phyloP scores from a whole-genome alignment of 345 rosid species.

The Heritiera littoralis region DNA sequence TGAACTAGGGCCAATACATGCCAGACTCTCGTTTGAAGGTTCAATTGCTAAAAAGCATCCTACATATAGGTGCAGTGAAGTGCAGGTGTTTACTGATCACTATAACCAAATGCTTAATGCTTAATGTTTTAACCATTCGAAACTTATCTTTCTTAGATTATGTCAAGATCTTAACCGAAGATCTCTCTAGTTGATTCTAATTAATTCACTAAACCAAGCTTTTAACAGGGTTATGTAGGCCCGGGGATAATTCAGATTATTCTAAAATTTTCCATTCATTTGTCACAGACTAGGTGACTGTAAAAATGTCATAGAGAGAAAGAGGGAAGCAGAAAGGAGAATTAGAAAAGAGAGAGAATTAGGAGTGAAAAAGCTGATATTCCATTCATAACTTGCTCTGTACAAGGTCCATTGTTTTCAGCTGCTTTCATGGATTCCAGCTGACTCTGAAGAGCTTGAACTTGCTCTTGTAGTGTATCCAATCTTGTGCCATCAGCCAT shows the following conservation, averaged over 20 bases:
- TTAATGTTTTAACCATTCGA: not conserved
- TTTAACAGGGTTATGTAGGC: not conserved
- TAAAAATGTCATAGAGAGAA: too few relatives aligned
- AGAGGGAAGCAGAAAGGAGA: too few relatives aligned
- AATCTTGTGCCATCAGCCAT: too few relatives aligned
- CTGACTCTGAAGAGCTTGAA: too few relatives aligned
- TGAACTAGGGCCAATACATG: constrained; percentile 74
- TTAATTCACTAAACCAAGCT: not conserved
- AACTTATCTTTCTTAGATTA: not conserved
- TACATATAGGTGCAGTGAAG: constrained; percentile 76
- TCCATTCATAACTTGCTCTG: too few relatives aligned
- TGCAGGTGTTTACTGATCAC: constrained; percentile 58
- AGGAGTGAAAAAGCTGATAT: too few relatives aligned
- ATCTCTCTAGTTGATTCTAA: not conserved
- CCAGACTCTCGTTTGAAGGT: constrained; percentile 57
- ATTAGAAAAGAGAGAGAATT: too few relatives aligned
- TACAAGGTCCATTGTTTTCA: too few relatives aligned
- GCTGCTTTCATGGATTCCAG: too few relatives aligned
- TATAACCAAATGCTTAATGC: not conserved
- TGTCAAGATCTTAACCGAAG: not conserved
- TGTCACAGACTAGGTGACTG: too few relatives aligned
- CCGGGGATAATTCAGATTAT: not conserved
- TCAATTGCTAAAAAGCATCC: constrained; percentile 70
- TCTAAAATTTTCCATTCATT: too few relatives aligned
- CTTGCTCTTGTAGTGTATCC: too few relatives aligned